Percentiles rank a stretch among this genome's conserved stretches.
These are phyloP conservation scores for Pseudogymnoascus destructans DNA, from an alignment of 2,329 filamentous ascomycete genomes.

Conservation along the genomic window DNA sequence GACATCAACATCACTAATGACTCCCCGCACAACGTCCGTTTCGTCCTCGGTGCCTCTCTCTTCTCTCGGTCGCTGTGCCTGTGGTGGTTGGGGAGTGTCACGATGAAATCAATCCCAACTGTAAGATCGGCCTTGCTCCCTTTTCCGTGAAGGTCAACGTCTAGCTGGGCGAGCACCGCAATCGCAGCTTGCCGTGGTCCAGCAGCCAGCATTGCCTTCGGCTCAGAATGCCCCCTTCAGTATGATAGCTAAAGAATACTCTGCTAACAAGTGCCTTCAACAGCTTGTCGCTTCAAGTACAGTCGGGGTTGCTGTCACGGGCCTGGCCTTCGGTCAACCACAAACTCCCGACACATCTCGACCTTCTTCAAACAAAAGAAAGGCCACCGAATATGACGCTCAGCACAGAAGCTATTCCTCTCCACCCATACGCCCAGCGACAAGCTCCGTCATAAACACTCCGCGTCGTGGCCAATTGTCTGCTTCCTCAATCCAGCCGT, in stretches of 20 bases:
- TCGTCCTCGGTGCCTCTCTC: slow-evolving; percentile 10
- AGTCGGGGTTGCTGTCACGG: slow-evolving; percentile 25
- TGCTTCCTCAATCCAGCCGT: slow-evolving; percentile 4
- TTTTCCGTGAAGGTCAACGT: background rate
- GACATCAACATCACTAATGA: slow-evolving; percentile 9
- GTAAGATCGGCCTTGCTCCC: slow-evolving; percentile 10
- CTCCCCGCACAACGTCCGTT: slow-evolving; percentile 8
- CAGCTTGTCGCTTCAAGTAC: slow-evolving; percentile 28
- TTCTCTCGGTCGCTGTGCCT: slow-evolving; percentile 7
- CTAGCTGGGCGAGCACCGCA: background rate
- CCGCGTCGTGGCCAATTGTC: slow-evolving; percentile 10
- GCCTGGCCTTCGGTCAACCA: slow-evolving; percentile 24
- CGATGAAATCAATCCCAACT: slow-evolving; percentile 14
- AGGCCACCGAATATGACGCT: slow-evolving; percentile 18
- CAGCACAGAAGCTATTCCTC: slow-evolving; percentile 17
- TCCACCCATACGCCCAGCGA: slow-evolving; percentile 20
- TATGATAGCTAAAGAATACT: background rate
- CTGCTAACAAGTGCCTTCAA: slow-evolving; percentile 9
- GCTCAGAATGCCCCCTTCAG: background rate
- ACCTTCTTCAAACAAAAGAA: slow-evolving; percentile 24
- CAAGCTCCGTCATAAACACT: slow-evolving; percentile 22
- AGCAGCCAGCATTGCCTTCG: background rate
- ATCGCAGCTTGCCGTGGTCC: background rate
- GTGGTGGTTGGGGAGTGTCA: slow-evolving; percentile 9
- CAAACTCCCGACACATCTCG: slow-evolving; percentile 18